Conservation (phyloP, 345 rosid species). For the Acer yangbiense region DNA sequence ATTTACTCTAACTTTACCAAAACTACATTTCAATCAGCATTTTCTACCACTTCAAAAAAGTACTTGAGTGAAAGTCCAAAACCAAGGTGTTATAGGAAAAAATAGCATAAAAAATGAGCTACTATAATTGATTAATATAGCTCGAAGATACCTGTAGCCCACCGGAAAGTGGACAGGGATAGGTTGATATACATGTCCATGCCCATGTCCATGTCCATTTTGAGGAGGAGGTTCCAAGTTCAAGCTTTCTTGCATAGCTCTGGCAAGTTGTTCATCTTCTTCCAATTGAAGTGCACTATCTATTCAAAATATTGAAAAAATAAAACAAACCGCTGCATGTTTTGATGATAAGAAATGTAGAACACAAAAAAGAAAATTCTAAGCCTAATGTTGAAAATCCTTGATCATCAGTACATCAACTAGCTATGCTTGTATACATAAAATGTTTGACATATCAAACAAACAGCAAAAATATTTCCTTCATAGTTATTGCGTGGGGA, state of each 20-base stretch:
- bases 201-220: constrained; percentile 41
- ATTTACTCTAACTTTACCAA: background rate
- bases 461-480: background rate
- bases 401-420: background rate
- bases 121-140: constrained; percentile 9
- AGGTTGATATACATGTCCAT: constrained; percentile 32
- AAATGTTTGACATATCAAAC: background rate
- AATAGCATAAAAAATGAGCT: background rate
- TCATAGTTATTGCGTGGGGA: background rate
- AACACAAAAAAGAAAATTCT: background rate
- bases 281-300: constrained; percentile 58
- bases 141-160: constrained; percentile 69
- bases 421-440: background rate
- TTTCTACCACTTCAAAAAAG: background rate
- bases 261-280: constrained; percentile 94
- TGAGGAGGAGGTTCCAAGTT: constrained; percentile 58
- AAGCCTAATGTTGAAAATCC: background rate
- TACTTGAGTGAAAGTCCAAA: background rate
- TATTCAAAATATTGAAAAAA: constrained; percentile 34
- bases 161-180: constrained; percentile 52
- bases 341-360: constrained; percentile 12
- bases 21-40: constrained; percentile 5
- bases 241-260: constrained; percentile 89
- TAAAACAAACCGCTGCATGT: constrained; percentile 17
- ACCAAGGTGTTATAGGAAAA: background rate